Evolutionary conservation across 73 alveolate genomes (phyloP).

Genomic region (Symbiodinium pilosum): DNA sequence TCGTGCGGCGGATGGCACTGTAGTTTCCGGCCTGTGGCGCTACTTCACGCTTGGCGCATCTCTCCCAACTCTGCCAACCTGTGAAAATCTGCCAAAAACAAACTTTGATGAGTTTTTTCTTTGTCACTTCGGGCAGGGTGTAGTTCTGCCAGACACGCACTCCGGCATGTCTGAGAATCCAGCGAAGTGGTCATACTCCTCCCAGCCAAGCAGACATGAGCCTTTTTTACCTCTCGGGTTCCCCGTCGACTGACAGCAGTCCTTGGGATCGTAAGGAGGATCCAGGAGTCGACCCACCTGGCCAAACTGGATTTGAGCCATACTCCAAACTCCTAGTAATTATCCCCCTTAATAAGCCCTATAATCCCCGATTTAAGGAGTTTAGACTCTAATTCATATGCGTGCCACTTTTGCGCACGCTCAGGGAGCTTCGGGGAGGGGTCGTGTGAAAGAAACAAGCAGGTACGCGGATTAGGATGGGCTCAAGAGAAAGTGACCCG

Average conservation of each 20-base stretch:
- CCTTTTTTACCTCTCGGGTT: background rate
- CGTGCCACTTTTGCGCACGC: too few relatives aligned
- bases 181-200: slow-evolving; percentile 70
- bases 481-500: too few relatives aligned
- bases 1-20: slow-evolving; percentile 5
- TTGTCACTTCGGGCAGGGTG: too few relatives aligned
- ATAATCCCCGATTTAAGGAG: too few relatives aligned
- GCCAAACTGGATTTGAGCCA: too few relatives aligned
- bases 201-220: slow-evolving; percentile 33
- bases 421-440: too few relatives aligned
- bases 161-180: background rate
- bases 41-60: background rate
- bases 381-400: too few relatives aligned
- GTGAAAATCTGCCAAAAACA: background rate
- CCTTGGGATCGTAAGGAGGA: slow-evolving; percentile 44
- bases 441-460: background rate
- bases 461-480: too few relatives aligned
- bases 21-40: background rate
- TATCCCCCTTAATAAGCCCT: too few relatives aligned
- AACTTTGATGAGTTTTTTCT: background rate
- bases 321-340: too few relatives aligned
- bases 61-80: background rate
- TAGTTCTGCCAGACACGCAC: background rate
- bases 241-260: background rate
- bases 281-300: slow-evolving; percentile 72